A percentile compares a stretch with the other conserved stretches of the same genome.
These are phyloP conservation scores for Arachnomyces sp. DNA, from an alignment of 2,329 filamentous ascomycete genomes.

Conservation along the genomic window DNA sequence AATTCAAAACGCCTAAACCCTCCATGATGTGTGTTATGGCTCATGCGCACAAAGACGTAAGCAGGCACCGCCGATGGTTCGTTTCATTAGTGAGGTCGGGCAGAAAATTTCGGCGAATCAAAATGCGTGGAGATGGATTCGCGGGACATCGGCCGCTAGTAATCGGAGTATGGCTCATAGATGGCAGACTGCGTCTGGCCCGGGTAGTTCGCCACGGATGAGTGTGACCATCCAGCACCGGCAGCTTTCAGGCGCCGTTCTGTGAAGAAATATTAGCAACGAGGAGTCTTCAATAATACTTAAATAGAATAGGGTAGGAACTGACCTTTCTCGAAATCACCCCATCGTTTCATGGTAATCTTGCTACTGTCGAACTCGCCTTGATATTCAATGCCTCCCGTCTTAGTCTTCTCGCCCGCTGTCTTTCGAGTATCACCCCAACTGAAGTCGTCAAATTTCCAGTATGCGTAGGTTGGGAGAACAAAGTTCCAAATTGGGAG, in stretches of 20 bases:
- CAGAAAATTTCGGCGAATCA: too few relatives aligned
- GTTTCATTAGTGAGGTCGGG: too few relatives aligned
- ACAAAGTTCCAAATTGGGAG: slow-evolving; percentile 98
- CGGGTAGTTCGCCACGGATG: slow-evolving; percentile 16
- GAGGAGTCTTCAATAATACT: neutral
- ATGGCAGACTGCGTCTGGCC: slow-evolving; percentile 22
- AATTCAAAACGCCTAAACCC: too few relatives aligned
- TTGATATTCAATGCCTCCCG: slow-evolving; percentile 76
- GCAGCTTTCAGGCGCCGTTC: slow-evolving; percentile 31
- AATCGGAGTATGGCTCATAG: slow-evolving; percentile 32
- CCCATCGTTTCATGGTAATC: slow-evolving; percentile 99
- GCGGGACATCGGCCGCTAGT: slow-evolving; percentile 14
- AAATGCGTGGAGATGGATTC: too few relatives aligned
- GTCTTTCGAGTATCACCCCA: slow-evolving; percentile 99
- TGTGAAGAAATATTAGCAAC: slow-evolving; percentile 15
- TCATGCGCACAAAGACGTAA: too few relatives aligned
- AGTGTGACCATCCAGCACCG: slow-evolving; percentile 19
- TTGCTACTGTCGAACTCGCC: slow-evolving; percentile 97
- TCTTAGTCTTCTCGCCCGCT: slow-evolving; percentile 79
- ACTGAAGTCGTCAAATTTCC: slow-evolving; percentile 99
- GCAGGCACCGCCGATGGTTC: too few relatives aligned
- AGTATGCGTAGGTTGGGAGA: slow-evolving; percentile 88
- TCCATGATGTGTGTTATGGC: too few relatives aligned
- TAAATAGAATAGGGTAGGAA: slow-evolving; percentile 2
- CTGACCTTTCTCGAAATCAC: slow-evolving; percentile 78